A percentile compares a stretch with the other conserved stretches of the same genome.
Evolutionary conservation across 208 protist genomes (phyloP).

Genomic region (Wallacemonas sp.): DNA sequence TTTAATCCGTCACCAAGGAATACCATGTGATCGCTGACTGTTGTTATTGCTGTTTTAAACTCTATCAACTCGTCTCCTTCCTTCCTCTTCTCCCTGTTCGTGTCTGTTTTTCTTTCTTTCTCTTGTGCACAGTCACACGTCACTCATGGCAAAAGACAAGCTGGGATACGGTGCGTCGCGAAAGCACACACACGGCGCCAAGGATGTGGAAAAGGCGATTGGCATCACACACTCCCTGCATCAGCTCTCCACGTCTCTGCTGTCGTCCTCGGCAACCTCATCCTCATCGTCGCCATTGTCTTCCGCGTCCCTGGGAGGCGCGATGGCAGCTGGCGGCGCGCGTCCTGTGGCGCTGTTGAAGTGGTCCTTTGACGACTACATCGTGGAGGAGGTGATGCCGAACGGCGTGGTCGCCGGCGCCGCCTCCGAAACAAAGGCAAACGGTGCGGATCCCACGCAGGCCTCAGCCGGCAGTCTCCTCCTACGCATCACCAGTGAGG

Average conservation of each 20-base stretch:
- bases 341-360: slow-evolving; percentile 73
- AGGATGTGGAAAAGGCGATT: slow-evolving; percentile 53
- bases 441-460: too few species aligned
- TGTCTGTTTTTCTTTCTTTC: not conserved
- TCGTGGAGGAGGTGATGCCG: slow-evolving; percentile 68
- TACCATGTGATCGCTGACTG: too few species aligned
- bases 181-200: slow-evolving; percentile 48
- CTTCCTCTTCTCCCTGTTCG: not conserved
- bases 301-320: not conserved
- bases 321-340: not conserved
- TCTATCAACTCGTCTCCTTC: too few species aligned
- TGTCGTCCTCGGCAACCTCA: not conserved
- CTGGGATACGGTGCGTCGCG: slow-evolving; percentile 52
- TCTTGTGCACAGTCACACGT: not conserved
- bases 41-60: too few species aligned
- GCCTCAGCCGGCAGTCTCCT: slow-evolving; percentile 39
- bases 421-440: too few species aligned
- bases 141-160: slow-evolving; percentile 69
- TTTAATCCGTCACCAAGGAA: too few species aligned
- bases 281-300: not conserved
- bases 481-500: slow-evolving; percentile 62
- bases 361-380: slow-evolving; percentile 86
- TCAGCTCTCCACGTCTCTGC: not conserved
- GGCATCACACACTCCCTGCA: slow-evolving; percentile 56
- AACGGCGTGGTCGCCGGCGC: slow-evolving; percentile 11